Evolutionary conservation across 352 stramenopile species (phyloP), one percentile per base, ranked within the genome.

Genomic region (Globisporangium ultimum): DNA sequence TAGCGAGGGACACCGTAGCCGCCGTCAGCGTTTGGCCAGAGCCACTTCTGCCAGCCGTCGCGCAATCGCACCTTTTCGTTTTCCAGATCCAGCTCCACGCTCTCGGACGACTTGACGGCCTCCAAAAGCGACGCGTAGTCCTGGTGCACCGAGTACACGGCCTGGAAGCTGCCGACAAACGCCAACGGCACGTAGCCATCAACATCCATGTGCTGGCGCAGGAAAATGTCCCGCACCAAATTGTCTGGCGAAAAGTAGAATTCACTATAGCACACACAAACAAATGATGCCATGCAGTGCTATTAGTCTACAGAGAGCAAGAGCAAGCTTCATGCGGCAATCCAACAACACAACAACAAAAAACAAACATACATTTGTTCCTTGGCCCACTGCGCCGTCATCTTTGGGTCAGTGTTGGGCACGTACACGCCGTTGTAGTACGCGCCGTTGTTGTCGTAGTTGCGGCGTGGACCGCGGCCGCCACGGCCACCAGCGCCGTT

Each of bases 41-140:
- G 74, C 89, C 89, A 97, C 75, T 87, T 81, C 55, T 93, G 61
- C 89, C 89, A 97, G 56, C 76, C 86, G 18, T 92, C 60, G 45
- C 84, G 85, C 62, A 95, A 71, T 50, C 89, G 85, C 43, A 97
- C 90, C 71, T 92, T 97, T 65, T 96, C 89, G 71, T 97, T 97
- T 64, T 78, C 68, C 32, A 87, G 79, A 66, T 97, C 89, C 41
- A 96, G 63, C 67, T 97, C 82, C 3, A 95, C 55, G 5, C 65
- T 66, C 47, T 84, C 66, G 22, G 81, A 93, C 13, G 69, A 22
- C 58, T 90, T 83, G 60, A 96, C 78, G 48, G 79, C 71, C 11
- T 84, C 80, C 42, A 93, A 60, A 18, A 97, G 73, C 55, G 88
- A 88, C 55, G 73, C 52, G 62, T 95, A 93, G 71, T 95, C 84